These are phyloP conservation scores for Arthroderma sp. DNA, from an alignment of 2,329 filamentous ascomycete genomes.

Conservation along the genomic window DNA sequence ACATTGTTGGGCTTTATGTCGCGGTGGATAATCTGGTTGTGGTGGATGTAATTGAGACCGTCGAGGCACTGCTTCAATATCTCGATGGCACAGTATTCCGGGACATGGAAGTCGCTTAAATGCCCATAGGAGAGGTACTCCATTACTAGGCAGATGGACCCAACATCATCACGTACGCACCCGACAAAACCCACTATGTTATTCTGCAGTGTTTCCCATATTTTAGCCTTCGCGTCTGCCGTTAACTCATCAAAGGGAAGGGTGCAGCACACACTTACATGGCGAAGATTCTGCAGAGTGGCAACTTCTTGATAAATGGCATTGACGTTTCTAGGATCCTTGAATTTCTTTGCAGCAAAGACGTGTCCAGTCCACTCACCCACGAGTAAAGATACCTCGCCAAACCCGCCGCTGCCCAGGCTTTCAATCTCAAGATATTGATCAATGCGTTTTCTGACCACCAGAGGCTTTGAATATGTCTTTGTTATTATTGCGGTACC, in stretches of 20 bases:
- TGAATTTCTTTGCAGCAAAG: background rate
- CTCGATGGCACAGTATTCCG: conserved; percentile 27
- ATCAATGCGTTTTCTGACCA: no score
- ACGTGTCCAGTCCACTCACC: background rate
- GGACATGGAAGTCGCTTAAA: conserved; percentile 1
- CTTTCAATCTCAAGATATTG: background rate
- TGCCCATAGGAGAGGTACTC: conserved; percentile 3
- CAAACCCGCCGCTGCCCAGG: background rate
- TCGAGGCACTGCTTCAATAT: conserved; percentile 2
- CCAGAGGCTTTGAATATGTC: no score
- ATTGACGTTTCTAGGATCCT: background rate
- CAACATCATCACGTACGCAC: no score
- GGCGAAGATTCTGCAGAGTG: no score
- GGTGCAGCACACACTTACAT: no score
- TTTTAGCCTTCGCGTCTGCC: no score
- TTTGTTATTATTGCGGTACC: no score
- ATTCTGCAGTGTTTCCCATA: no score
- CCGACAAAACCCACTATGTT: no score
- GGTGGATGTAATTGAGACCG: conserved; percentile 3
- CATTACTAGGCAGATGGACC: conserved; percentile 1
- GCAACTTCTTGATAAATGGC: no score
- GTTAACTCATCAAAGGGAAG: no score
- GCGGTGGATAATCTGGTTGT: conserved; percentile 2
- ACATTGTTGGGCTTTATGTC: conserved; percentile 8
- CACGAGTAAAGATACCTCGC: background rate